A percentile compares a stretch with the other conserved stretches of the same genome.
These are phyloP conservation scores for Lepiota brunneoincarnata DNA, from an alignment of 768 basidiomycete species.

Conservation along the genomic window DNA sequence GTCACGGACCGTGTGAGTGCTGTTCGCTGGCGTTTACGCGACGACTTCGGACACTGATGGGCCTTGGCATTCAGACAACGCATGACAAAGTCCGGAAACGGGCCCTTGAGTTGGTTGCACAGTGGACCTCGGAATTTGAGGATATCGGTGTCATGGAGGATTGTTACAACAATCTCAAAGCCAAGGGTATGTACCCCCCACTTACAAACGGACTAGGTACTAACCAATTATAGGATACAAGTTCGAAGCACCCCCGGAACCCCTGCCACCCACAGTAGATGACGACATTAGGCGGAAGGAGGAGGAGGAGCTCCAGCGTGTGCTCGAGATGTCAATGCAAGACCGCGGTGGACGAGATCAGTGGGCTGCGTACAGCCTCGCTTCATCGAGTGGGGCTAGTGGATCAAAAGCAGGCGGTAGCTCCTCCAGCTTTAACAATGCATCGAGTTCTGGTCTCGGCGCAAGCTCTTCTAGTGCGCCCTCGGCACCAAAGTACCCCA, in stretches of 20 bases:
- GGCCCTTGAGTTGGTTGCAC: constrained; percentile 66
- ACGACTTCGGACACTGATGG: too few species aligned
- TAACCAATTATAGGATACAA: constrained; percentile 64
- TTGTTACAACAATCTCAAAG: constrained; percentile 75
- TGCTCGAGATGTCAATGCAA: constrained; percentile 88
- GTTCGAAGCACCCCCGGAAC: constrained; percentile 60
- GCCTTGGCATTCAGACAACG: too few species aligned
- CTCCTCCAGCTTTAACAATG: constrained; percentile 13
- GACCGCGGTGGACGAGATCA: constrained; percentile 79
- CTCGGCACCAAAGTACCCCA: constrained; percentile 37
- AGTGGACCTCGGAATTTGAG: constrained; percentile 86
- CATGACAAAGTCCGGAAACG: constrained; percentile 88
- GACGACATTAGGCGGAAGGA: constrained; percentile 82
- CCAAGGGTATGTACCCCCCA: constrained; percentile 62
- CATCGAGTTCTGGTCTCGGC: constrained; percentile 4
- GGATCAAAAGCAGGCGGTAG: constrained; percentile 18
- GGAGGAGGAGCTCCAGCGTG: constrained; percentile 93
- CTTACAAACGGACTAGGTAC: too few species aligned
- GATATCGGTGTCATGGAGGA: constrained; percentile 89
- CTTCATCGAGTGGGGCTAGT: constrained; percentile 33
- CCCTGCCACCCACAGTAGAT: constrained; percentile 66
- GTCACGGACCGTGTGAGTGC: constrained; percentile 78
- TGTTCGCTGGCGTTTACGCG: constrained; percentile 2
- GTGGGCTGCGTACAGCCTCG: constrained; percentile 44
- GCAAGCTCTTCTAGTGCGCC: constrained; percentile 15